Conservation (phyloP, 202 grass and related monocot genomes). For the Cymbopogon flexuosus region DNA sequence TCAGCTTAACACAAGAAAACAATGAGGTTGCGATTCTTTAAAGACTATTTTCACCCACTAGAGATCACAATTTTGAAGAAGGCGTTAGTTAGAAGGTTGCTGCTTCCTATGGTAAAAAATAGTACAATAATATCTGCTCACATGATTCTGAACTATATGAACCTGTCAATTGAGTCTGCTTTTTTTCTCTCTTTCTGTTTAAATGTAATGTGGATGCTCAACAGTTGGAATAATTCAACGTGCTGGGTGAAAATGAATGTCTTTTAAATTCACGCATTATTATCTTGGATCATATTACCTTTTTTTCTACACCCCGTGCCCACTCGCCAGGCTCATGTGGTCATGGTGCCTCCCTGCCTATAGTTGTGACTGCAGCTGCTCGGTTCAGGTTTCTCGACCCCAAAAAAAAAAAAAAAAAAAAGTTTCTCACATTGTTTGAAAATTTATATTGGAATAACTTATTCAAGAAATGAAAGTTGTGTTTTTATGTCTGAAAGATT, state of each 20-base stretch:
- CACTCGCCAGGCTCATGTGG: no score
- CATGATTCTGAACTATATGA: neutral
- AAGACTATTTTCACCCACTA: neutral
- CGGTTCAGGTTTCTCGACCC: neutral
- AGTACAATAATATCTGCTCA: neutral
- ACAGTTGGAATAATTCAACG: neutral
- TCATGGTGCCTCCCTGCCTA: neutral
- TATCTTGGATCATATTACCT: neutral
- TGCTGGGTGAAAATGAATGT: neutral
- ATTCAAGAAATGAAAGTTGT: neutral
- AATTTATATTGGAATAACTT: neutral
- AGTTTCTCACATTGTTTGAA: no score
- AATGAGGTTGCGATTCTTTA: neutral
- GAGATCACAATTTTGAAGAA: constrained; percentile 14
- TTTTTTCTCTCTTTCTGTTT: neutral
- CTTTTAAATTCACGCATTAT: neutral
- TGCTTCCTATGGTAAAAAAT: neutral
- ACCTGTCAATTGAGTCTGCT: neutral
- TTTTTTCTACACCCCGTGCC: neutral
- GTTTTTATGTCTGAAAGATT: neutral
- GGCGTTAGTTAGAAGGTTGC: neutral
- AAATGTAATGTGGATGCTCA: neutral
- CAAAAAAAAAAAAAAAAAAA: no score
- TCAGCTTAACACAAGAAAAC: neutral
- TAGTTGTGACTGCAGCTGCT: neutral